These are phyloP conservation scores for Xylariomycetidae sp. DNA, from an alignment of 2,329 filamentous ascomycete species.

Conservation along the genomic window DNA sequence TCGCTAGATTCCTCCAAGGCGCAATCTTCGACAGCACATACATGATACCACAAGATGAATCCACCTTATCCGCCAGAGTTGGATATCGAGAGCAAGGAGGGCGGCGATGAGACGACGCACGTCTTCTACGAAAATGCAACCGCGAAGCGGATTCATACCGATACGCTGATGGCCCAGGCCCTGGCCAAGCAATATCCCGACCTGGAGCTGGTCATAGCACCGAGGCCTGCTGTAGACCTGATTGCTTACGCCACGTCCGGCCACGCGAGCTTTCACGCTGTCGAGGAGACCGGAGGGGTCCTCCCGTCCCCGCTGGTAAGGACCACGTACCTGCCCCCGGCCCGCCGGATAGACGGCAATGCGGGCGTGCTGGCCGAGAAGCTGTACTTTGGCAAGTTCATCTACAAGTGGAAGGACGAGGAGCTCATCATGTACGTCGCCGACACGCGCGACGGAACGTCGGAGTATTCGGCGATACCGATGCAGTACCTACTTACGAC, in stretches of 20 bases:
- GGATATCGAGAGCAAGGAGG: neutral
- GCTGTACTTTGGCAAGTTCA: conserved; percentile 36
- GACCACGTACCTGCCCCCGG: conserved; percentile 35
- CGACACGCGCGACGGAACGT: conserved; percentile 35
- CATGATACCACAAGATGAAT: too few relatives aligned
- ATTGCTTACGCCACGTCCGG: conserved; percentile 38
- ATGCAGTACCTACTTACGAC: conserved; percentile 37
- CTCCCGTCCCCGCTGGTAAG: conserved; percentile 33
- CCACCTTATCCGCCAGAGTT: neutral
- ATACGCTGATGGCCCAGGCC: conserved; percentile 35
- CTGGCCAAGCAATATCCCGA: conserved; percentile 39
- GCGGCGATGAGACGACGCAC: conserved; percentile 15
- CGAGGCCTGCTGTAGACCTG: conserved; percentile 29
- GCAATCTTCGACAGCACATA: too few relatives aligned
- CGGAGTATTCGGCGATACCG: conserved; percentile 22
- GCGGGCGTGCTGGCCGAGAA: conserved; percentile 29
- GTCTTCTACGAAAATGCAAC: conserved; percentile 37
- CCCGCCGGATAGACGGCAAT: conserved; percentile 35
- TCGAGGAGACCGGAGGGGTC: conserved; percentile 21
- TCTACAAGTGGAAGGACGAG: conserved; percentile 35
- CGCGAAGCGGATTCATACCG: conserved; percentile 37
- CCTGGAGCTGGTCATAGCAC: conserved; percentile 35
- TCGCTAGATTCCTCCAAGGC: conserved; percentile 4
- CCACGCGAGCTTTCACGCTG: conserved; percentile 27
- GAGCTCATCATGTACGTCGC: conserved; percentile 41